Conservation (phyloP, 2,329 filamentous ascomycete species). For the Sphaceloma murrayae region DNA sequence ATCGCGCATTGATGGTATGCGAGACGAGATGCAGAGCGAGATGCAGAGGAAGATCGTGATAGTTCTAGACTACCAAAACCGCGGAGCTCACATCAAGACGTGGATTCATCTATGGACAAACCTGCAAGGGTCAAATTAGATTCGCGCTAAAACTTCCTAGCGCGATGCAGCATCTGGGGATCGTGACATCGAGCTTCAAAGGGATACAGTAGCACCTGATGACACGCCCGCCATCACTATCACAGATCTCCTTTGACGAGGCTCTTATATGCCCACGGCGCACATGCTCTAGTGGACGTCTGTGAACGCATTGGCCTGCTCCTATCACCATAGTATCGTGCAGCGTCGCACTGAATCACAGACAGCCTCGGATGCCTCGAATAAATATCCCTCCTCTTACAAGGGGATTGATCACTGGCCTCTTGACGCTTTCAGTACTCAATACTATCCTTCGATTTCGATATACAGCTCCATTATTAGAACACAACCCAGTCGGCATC, state of each 20-base stretch:
- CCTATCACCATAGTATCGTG: background rate
- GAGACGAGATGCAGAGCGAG: background rate
- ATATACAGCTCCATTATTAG: slow-evolving; percentile 43
- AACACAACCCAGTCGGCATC: slow-evolving; percentile 33
- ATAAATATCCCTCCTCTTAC: slow-evolving; percentile 91
- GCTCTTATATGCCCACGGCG: too few relatives aligned
- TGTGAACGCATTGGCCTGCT: too few relatives aligned
- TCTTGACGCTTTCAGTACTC: slow-evolving; percentile 69
- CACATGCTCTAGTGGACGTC: too few relatives aligned
- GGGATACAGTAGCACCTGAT: slow-evolving; percentile 1
- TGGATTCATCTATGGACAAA: slow-evolving; percentile 8
- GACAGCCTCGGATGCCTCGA: slow-evolving; percentile 52
- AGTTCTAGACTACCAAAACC: background rate
- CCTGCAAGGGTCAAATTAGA: slow-evolving; percentile 7
- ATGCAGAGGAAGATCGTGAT: background rate
- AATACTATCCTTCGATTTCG: slow-evolving; percentile 69
- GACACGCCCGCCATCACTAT: background rate
- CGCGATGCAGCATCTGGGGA: slow-evolving; percentile 13
- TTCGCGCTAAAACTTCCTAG: slow-evolving; percentile 3
- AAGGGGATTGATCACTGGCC: slow-evolving; percentile 63
- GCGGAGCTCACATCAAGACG: slow-evolving; percentile 7
- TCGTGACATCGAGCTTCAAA: slow-evolving; percentile 7
- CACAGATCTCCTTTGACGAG: background rate
- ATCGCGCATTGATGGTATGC: background rate
- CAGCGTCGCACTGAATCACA: background rate